Conservation (phyloP, 176 grass and related monocot genomes). For the Otatea glauca region DNA sequence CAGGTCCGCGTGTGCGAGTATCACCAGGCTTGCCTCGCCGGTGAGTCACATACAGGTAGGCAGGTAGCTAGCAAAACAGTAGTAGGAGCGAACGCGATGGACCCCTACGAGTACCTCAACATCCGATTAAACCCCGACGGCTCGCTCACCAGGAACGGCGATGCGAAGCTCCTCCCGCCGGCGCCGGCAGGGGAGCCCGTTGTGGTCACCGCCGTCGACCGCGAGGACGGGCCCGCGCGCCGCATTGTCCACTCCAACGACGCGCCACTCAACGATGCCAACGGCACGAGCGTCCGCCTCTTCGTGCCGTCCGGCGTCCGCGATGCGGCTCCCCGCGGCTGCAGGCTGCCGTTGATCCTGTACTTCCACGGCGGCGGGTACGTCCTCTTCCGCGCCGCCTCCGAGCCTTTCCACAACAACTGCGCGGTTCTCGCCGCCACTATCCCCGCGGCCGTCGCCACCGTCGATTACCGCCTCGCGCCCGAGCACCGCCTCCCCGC, state of each 20-base stretch:
- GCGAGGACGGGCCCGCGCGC: conserved; percentile 1
- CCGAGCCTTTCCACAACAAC: conserved; percentile 59
- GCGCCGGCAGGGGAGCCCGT: conserved; percentile 43
- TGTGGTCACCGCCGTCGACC: background rate
- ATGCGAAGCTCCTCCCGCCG: conserved; percentile 37
- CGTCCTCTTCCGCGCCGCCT: conserved; percentile 69
- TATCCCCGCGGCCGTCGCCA: conserved; percentile 61
- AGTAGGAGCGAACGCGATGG: conserved; percentile 38
- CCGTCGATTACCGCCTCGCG: conserved; percentile 86
- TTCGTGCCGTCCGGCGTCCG: conserved; percentile 55
- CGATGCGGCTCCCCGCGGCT: background rate
- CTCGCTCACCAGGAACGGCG: conserved; percentile 52
- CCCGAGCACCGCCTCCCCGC: conserved; percentile 88
- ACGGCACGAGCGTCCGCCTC: conserved; percentile 66
- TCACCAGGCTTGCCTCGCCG: background rate
- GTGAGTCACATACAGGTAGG: background rate
- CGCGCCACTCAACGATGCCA: conserved; percentile 54
- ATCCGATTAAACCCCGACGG: conserved; percentile 74
- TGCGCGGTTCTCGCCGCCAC: conserved; percentile 57
- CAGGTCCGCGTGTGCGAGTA: background rate
- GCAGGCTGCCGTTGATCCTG: conserved; percentile 56
- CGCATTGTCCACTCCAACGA: conserved; percentile 76
- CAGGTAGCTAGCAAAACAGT: background rate
- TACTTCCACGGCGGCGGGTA: conserved; percentile 90
- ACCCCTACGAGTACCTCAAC: conserved; percentile 82